phyloP scores from a whole-genome alignment of 345 rosid species.

The Cardamine chenopodiifolia region DNA sequence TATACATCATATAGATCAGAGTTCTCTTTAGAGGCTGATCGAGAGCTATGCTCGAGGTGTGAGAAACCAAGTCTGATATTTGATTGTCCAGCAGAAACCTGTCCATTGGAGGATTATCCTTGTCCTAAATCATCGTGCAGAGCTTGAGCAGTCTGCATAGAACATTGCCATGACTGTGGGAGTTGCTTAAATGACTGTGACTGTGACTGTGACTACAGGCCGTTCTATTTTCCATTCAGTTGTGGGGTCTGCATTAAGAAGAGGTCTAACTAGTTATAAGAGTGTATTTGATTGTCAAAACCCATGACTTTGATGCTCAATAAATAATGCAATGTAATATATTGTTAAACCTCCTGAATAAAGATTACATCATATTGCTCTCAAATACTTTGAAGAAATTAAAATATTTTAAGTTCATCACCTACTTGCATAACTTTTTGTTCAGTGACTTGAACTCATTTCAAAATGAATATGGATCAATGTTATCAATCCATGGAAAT shows the following conservation, averaged over 20 bases:
- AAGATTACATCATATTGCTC: neutral
- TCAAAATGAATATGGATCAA: constrained; percentile 22
- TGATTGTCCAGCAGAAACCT: constrained; percentile 38
- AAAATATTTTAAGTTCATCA: no score
- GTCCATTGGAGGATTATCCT: no score
- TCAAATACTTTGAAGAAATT: no score
- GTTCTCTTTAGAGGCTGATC: constrained; percentile 25
- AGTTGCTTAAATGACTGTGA: constrained; percentile 39
- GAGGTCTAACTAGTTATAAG: constrained; percentile 12
- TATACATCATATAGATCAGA: constrained; percentile 16
- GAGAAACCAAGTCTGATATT: constrained; percentile 40
- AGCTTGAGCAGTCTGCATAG: constrained; percentile 44
- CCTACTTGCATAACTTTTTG: neutral
- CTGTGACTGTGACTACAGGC: no score
- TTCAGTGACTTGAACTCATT: neutral
- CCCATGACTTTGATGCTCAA: neutral
- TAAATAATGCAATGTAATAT: neutral
- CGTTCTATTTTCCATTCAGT: constrained; percentile 34
- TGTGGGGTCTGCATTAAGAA: constrained; percentile 35
- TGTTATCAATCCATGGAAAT: constrained; percentile 3
- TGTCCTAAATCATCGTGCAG: constrained; percentile 36
- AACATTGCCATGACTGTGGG: constrained; percentile 42
- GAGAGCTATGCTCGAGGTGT: constrained; percentile 42
- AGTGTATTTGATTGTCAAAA: constrained; percentile 25
- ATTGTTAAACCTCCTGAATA: neutral